Evolutionary conservation across 2,329 filamentous ascomycete genomes (phyloP).

Genomic region (Dothidotthia symphoricarpi): DNA sequence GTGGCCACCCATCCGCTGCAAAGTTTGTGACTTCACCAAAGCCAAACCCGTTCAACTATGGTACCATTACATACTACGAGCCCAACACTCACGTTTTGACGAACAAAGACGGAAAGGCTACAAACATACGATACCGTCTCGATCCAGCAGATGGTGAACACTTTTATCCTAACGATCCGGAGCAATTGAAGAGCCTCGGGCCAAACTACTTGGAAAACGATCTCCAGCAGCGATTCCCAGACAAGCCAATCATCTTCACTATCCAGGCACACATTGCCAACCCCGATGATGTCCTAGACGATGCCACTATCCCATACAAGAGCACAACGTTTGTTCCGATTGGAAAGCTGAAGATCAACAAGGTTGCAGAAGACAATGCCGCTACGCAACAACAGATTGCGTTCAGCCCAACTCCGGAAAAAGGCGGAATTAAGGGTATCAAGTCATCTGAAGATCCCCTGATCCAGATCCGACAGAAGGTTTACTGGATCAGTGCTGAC

Average conservation of each 20-base stretch:
- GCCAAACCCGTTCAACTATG: slow-evolving; percentile 85
- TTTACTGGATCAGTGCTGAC: slow-evolving; percentile 9
- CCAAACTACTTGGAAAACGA: slow-evolving; percentile 8
- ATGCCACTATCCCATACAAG: slow-evolving; percentile 8
- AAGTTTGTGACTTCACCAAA: slow-evolving; percentile 81
- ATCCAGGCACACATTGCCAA: slow-evolving; percentile 9
- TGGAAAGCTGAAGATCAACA: slow-evolving; percentile 5
- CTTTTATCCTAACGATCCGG: slow-evolving; percentile 3
- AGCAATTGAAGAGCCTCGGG: slow-evolving; percentile 1
- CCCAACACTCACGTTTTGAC: slow-evolving; percentile 11
- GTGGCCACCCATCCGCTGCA: slow-evolving; percentile 87
- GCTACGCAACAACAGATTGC: slow-evolving; percentile 9
- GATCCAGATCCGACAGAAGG: slow-evolving; percentile 6
- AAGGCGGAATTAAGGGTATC: slow-evolving; percentile 6
- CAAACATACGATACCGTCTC: slow-evolving; percentile 8
- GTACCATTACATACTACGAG: slow-evolving; percentile 11
- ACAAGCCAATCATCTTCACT: slow-evolving; percentile 7
- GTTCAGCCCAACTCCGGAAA: slow-evolving; percentile 8
- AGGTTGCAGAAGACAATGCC: slow-evolving; percentile 5
- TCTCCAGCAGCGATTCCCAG: slow-evolving; percentile 4
- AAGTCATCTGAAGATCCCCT: slow-evolving; percentile 4
- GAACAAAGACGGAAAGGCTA: slow-evolving; percentile 3
- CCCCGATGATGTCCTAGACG: slow-evolving; percentile 7
- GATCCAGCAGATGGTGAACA: slow-evolving; percentile 8
- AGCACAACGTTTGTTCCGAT: slow-evolving; percentile 6